These are phyloP conservation scores for Silene uniflora DNA, from an alignment of 148 eudicot genomes.

Conservation along the genomic window DNA sequence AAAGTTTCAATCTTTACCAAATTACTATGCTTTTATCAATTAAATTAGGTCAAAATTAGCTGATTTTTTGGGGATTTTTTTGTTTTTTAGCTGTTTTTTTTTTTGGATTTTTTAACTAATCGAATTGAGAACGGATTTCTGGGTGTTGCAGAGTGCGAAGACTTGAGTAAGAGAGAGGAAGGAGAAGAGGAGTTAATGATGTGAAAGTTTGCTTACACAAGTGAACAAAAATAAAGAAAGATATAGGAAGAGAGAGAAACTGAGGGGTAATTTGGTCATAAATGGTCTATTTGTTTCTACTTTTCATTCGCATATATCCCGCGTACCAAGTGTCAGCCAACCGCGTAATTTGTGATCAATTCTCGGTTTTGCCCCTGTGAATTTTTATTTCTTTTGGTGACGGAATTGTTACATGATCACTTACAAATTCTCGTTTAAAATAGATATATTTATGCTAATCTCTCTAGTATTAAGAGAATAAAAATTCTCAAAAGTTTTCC, in stretches of 20 bases:
- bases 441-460: no score
- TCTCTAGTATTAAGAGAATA: no score
- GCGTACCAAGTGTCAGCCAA: constrained; percentile 18
- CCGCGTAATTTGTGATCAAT: constrained; percentile 11
- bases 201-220: constrained; percentile 20
- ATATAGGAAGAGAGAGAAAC: constrained; percentile 13
- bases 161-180: not conserved
- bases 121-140: not conserved
- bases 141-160: no score
- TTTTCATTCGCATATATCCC: constrained; percentile 28
- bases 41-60: not conserved
- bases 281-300: constrained; percentile 13
- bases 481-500: no score
- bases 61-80: not conserved
- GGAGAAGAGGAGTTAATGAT: not conserved
- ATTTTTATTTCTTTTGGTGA: no score
- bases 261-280: not conserved
- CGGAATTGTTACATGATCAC: no score
- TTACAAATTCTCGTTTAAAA: no score
- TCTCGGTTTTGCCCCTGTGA: no score
- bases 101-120: constrained; percentile 6
- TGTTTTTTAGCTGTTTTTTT: not conserved
- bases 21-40: not conserved
- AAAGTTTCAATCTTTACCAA: constrained; percentile 13
- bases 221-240: constrained; percentile 22